phyloP scores from a whole-genome alignment of 345 rosid genomes.

The Brassica carinata region DNA sequence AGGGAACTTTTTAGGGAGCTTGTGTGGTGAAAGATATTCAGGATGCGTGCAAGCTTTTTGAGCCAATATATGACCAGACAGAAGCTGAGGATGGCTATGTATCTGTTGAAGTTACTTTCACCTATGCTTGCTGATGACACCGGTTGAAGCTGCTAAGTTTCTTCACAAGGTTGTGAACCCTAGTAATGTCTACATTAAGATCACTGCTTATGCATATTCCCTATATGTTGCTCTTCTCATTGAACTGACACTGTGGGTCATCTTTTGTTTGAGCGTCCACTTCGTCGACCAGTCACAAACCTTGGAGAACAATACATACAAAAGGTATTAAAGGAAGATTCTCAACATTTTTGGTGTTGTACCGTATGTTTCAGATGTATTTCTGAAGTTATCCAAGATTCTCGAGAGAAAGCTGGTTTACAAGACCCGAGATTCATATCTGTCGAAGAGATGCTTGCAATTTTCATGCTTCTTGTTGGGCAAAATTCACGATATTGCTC shows the following conservation, averaged over 20 bases:
- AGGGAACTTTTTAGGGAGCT: constrained; percentile 55
- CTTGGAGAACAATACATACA: too few relatives aligned
- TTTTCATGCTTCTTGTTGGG: too few relatives aligned
- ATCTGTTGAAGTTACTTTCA: constrained; percentile 85
- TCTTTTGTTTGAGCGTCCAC: background rate
- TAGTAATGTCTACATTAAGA: constrained; percentile 90
- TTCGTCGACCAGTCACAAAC: too few relatives aligned
- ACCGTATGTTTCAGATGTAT: too few relatives aligned
- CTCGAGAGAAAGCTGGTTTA: too few relatives aligned
- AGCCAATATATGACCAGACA: constrained; percentile 86
- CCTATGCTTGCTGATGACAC: constrained; percentile 95
- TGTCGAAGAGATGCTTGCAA: too few relatives aligned
- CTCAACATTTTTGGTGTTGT: too few relatives aligned
- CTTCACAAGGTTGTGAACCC: constrained; percentile 85
- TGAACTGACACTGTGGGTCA: constrained; percentile 83
- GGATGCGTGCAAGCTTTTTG: constrained; percentile 96
- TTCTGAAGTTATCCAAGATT: too few relatives aligned
- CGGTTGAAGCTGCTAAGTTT: constrained; percentile 81
- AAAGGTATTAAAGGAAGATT: too few relatives aligned
- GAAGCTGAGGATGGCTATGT: constrained; percentile 95
- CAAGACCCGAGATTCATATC: too few relatives aligned
- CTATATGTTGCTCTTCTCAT: constrained; percentile 86
- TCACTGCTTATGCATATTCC: constrained; percentile 70
- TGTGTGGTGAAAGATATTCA: constrained; percentile 91
- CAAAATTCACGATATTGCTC: too few relatives aligned